Evolutionary conservation across 2,329 filamentous ascomycete species (phyloP).

Genomic region (Raffaelea albimanens): DNA sequence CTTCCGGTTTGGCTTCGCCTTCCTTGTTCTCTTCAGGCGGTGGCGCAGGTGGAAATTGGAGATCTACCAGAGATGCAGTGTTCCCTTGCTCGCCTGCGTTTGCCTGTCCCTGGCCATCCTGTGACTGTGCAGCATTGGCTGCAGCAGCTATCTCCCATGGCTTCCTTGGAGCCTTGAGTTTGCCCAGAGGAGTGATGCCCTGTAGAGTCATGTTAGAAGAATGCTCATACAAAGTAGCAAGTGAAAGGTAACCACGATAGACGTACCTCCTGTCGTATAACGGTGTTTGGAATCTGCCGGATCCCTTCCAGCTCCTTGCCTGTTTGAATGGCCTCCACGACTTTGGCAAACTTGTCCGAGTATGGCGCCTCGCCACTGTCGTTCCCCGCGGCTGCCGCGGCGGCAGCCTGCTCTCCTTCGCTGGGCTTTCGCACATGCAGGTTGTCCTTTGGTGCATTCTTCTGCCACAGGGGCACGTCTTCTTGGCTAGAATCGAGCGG

Average conservation of each 20-base stretch:
- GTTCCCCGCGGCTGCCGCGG: conserved; percentile 10
- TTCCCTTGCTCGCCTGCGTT: neutral
- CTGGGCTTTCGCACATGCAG: conserved; percentile 28
- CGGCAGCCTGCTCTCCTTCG: conserved; percentile 1
- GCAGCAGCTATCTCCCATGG: conserved; percentile 66
- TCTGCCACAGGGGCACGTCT: conserved; percentile 30
- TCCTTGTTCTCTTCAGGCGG: neutral
- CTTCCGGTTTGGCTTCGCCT: neutral
- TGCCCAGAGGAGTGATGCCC: conserved; percentile 38
- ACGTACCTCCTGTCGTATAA: conserved; percentile 61
- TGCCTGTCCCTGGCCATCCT: neutral
- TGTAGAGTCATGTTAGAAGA: conserved; percentile 14
- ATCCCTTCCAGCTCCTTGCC: conserved; percentile 82
- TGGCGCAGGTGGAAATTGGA: no score
- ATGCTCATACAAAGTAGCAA: no score
- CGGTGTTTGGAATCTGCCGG: conserved; percentile 71
- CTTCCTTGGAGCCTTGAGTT: conserved; percentile 40
- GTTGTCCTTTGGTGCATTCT: conserved; percentile 37
- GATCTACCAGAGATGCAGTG: neutral
- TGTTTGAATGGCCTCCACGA: conserved; percentile 74
- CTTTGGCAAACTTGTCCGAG: conserved; percentile 73
- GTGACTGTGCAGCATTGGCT: neutral
- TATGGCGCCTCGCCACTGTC: conserved; percentile 50
- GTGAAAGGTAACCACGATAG: neutral
- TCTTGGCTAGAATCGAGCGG: neutral